Evolutionary conservation across 495 filamentous ascomycete species (phyloP).

Genomic region (Aspergillus coremiiformis): DNA sequence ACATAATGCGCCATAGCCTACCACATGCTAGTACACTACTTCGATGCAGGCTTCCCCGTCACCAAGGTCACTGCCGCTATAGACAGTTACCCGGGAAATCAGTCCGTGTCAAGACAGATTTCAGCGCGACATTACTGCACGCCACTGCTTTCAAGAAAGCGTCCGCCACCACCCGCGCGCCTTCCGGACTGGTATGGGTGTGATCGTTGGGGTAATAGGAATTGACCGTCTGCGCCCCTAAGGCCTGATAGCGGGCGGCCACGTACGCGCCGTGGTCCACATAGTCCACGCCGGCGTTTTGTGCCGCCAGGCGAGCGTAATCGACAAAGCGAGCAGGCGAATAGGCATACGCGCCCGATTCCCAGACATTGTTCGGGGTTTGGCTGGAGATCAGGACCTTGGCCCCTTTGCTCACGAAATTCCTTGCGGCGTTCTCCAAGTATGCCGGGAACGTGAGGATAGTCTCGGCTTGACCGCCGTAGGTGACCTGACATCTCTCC

Average conservation of each 20-base stretch:
- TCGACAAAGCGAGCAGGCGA: slow-evolving; percentile 46
- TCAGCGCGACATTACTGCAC: slow-evolving; percentile 32
- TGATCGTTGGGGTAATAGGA: slow-evolving; percentile 55
- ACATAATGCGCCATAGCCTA: neutral
- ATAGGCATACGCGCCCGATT: slow-evolving; percentile 42
- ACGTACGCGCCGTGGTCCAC: slow-evolving; percentile 56
- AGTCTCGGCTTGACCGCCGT: slow-evolving; percentile 45
- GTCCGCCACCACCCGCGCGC: slow-evolving; percentile 50
- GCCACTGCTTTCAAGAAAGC: slow-evolving; percentile 56
- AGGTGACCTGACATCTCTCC: slow-evolving; percentile 48
- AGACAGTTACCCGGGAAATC: slow-evolving; percentile 29
- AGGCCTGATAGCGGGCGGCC: slow-evolving; percentile 41
- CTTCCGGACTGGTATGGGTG: slow-evolving; percentile 55
- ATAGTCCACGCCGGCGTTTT: slow-evolving; percentile 40
- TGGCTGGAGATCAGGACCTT: slow-evolving; percentile 53
- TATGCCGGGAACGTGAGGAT: slow-evolving; percentile 54
- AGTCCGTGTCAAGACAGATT: slow-evolving; percentile 25
- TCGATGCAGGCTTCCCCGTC: neutral
- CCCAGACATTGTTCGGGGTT: slow-evolving; percentile 60
- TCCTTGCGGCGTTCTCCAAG: slow-evolving; percentile 45
- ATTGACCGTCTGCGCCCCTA: slow-evolving; percentile 40
- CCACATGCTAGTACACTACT: neutral
- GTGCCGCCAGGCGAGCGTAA: slow-evolving; percentile 48
- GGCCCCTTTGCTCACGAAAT: slow-evolving; percentile 51
- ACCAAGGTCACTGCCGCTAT: neutral